Evolutionary conservation across 1,284 basidiomycete genomes (phyloP), one percentile per base, ranked within the genome.

Genomic region (Austroboletus niveus): DNA sequence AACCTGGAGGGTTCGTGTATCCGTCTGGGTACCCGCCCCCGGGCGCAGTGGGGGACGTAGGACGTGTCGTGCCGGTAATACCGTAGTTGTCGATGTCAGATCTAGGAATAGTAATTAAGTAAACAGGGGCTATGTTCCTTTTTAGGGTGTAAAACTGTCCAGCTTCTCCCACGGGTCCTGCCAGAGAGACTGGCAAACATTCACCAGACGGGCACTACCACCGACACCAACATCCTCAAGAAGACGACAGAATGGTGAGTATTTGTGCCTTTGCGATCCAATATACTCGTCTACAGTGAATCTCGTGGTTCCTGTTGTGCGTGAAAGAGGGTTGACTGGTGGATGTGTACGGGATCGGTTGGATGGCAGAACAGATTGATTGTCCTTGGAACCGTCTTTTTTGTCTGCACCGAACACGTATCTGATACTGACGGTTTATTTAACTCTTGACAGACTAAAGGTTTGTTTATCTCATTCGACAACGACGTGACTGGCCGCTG

Each of bases 381-480:
- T 29, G 29, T 46, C 22, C 22, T 24, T 52, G 55, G 7, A 29
- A 32, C 56, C 61, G 56, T 49, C 56, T 67, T 70, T 14, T 41
- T 48, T 9, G 17, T 40, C 39, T 14, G 22, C 22, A 24, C 22
- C 22, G 22, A 24, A 24, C 22, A 4, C 22, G 22, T 8, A 15
- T 42, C 12, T n/a, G 17, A 58, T 47, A 48, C 70, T 74, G 63
- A 75, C 61, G 2, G 22, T 2, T n/a, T 30, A 24, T 57, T 58
- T 60, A 44, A 61, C 60, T 53, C 59, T 69, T 68, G 59, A 49
- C 73, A 86, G 85, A 86, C 84, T 69, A 89, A 89, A 89, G 88
- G 87, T 89, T 7, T 2, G 35, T 36, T 17, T 36, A 1, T 14
- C n/a, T 36, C 35, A 11, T 11, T 10, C 35, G 35, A 36, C 9